These are phyloP conservation scores for Colletotrichum tropicale DNA, from an alignment of 2,329 filamentous ascomycete species.

Conservation along the genomic window DNA sequence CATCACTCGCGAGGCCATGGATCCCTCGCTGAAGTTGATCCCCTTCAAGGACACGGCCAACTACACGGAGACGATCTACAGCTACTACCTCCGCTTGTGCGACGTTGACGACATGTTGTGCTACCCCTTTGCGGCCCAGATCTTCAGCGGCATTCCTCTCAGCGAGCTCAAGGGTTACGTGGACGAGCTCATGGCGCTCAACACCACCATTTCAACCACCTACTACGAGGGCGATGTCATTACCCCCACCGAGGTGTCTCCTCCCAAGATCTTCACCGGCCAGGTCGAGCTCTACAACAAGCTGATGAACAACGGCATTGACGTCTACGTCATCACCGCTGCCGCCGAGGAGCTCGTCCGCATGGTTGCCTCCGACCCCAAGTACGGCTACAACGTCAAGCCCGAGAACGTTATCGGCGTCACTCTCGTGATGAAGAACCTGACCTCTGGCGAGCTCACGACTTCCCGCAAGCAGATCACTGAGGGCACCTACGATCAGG, in stretches of 20 bases:
- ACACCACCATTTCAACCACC: constrained; percentile 37
- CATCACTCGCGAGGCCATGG: constrained; percentile 43
- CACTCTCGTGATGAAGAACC: constrained; percentile 38
- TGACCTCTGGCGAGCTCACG: constrained; percentile 31
- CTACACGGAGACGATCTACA: constrained; percentile 45
- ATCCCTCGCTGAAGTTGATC: constrained; percentile 43
- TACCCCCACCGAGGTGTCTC: constrained; percentile 30
- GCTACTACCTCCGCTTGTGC: constrained; percentile 49
- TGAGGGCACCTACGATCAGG: constrained; percentile 36
- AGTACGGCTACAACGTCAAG: constrained; percentile 49
- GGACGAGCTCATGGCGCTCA: constrained; percentile 50
- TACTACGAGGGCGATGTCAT: constrained; percentile 39
- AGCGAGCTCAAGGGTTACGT: constrained; percentile 49
- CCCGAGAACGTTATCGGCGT: constrained; percentile 49
- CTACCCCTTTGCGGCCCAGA: constrained; percentile 47
- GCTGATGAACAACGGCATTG: constrained; percentile 46
- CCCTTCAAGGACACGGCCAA: constrained; percentile 43
- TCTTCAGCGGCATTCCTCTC: constrained; percentile 46
- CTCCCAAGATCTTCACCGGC: constrained; percentile 41
- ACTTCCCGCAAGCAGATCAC: constrained; percentile 43
- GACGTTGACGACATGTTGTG: constrained; percentile 44
- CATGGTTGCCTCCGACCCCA: constrained; percentile 48
- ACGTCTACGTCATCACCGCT: constrained; percentile 45
- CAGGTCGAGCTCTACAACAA: constrained; percentile 48
- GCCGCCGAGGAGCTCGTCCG: constrained; percentile 48